Base-by-base conservation (phyloP, 208 protist species). In the Crithidia fasciculata region DNA sequence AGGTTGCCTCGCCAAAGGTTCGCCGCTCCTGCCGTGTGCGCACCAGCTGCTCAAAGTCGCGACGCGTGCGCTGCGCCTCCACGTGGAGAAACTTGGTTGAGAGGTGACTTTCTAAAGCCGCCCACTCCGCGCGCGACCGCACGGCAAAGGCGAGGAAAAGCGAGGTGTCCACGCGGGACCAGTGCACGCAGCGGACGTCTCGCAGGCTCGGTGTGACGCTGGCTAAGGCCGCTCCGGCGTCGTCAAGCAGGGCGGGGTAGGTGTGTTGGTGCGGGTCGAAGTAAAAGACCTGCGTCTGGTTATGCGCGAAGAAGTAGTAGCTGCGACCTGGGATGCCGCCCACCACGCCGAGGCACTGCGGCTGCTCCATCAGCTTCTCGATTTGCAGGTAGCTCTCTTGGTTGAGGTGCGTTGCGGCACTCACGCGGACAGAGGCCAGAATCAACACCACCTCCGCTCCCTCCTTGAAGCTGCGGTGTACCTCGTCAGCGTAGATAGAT, bases 271-370 rank as follows among this genome's bases (percentile, higher is more conserved):
- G 91, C 9, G 91, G 91, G 56, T 96, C 91, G 0, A 96, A 69
- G 72, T 91, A 94, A 53, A 93, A 61, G 7, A 94, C 53, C 52
- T 86, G 84, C 3, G 74, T 84, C 47, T 82, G 74, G n/a, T 74
- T 82, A 58, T 80, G 81, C 40, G 86, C 91, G 41, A 94, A 71
- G 75, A 96, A 86, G 67, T 88, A 96, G 71, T 91, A 96, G 69
- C 87, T 88, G 15, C 87, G 70, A 16, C 78, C 72, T 9, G 82
- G 85, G 28, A 87, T 80, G 37, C 91, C 91, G 28, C 89, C 91
- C 18, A 94, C 86, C 6, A 92, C 61, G 18, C 91, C 91, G 43
- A 93, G 53, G 63, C 89, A 93, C 40, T 73, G 53, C 19, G 79
- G 75, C 41, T 82, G 77, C 59, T 78, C 76, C 68, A 96, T 74